Percentiles rank a stretch among this genome's conserved stretches.
Conservation (phyloP, 139 green algal species). For the Chlorella sp. region DNA sequence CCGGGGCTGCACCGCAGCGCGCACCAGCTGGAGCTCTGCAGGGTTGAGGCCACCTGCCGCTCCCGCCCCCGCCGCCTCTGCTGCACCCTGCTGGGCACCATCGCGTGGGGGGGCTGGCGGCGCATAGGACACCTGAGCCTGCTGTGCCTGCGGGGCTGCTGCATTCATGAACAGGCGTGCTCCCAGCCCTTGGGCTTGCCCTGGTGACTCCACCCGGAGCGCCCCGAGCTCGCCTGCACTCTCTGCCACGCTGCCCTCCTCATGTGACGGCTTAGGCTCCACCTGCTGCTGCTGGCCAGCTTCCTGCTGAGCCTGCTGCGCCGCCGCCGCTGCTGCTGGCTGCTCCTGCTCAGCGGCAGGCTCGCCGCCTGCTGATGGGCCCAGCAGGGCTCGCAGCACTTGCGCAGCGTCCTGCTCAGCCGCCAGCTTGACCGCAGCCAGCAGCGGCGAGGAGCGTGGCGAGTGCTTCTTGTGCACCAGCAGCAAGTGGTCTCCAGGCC, state of each 20-base stretch:
- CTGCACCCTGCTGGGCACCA: not conserved
- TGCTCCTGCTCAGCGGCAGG: not conserved
- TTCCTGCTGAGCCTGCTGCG: not conserved
- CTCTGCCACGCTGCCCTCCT: no score
- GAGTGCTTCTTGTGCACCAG: not conserved
- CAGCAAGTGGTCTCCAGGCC: slow-evolving; percentile 1
- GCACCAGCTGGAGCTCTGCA: no score
- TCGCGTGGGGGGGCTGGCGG: not conserved
- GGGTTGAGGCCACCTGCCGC: not conserved
- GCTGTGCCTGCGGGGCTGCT: not conserved
- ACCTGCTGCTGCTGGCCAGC: not conserved
- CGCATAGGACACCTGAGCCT: not conserved
- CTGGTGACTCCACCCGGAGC: not conserved
- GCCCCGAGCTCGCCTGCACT: no score
- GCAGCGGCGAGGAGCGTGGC: not conserved
- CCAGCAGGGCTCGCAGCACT: not conserved
- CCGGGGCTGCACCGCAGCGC: no score
- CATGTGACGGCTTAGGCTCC: not conserved
- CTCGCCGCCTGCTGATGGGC: not conserved
- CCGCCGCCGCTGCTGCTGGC: slow-evolving; percentile 7
- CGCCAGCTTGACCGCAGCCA: slow-evolving; percentile 8
- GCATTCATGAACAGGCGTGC: not conserved
- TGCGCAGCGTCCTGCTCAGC: not conserved
- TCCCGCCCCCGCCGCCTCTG: not conserved
- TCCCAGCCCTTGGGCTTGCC: not conserved